phyloP scores from a whole-genome alignment of 345 rosid species.

The Rhodomyrtus tomentosa region DNA sequence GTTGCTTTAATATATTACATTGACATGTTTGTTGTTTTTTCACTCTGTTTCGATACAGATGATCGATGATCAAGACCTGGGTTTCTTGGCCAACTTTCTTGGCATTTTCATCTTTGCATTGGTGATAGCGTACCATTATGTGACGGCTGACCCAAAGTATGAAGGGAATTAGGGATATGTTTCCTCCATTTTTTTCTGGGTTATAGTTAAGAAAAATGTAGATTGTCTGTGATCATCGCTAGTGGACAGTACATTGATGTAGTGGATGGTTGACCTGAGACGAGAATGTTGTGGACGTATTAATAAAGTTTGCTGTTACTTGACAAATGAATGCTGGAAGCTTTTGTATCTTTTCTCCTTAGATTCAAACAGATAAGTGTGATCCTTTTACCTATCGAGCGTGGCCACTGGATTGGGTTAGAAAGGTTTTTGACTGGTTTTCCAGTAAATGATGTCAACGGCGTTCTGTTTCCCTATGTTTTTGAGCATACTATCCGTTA shows the following conservation, averaged over 20 bases:
- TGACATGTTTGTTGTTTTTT: neutral
- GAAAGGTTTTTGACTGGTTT: neutral
- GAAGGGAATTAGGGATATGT: conserved; percentile 26
- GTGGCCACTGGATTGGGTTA: neutral
- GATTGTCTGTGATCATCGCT: neutral
- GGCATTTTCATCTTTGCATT: conserved; percentile 63
- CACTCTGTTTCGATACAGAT: conserved; percentile 26
- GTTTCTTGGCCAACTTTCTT: conserved; percentile 66
- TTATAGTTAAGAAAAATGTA: neutral
- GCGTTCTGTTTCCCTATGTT: neutral
- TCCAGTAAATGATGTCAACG: neutral
- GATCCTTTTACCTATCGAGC: neutral
- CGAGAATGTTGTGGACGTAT: neutral
- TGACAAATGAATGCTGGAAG: neutral
- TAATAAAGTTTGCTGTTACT: neutral
- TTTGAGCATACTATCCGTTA: neutral
- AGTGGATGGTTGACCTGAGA: neutral
- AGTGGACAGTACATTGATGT: neutral
- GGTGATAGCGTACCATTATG: conserved; percentile 80
- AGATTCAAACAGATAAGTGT: neutral
- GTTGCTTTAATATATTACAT: neutral
- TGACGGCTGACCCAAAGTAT: conserved; percentile 71
- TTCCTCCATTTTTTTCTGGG: neutral
- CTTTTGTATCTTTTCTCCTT: neutral
- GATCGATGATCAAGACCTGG: conserved; percentile 69